Conservation (phyloP, 345 rosid species). For the Linum usitatissimum region DNA sequence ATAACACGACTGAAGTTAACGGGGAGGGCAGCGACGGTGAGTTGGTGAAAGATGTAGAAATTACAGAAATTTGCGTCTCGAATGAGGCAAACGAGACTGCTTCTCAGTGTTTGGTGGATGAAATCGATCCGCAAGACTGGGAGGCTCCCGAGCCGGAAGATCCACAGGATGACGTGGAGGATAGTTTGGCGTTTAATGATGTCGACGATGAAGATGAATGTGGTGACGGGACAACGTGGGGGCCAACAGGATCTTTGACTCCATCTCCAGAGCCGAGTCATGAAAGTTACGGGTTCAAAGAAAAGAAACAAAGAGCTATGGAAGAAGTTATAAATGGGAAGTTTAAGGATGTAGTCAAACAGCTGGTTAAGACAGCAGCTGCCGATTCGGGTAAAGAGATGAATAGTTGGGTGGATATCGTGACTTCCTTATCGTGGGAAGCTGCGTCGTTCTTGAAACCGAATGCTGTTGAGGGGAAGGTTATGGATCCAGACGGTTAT, state of each 20-base stretch:
- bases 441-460: conserved; percentile 74
- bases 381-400: conserved; percentile 25
- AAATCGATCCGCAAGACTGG: conserved; percentile 42
- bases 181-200: conserved; percentile 39
- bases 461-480: conserved; percentile 45
- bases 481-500: conserved; percentile 42
- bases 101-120: conserved; percentile 19
- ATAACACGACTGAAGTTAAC: conserved; percentile 21
- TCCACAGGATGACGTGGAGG: conserved; percentile 47
- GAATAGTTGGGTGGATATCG: conserved; percentile 62
- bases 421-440: conserved; percentile 71
- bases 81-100: conserved; percentile 25
- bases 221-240: conserved; percentile 59
- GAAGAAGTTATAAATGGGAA: conserved; percentile 58
- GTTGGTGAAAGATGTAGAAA: conserved; percentile 31
- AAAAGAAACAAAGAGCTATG: conserved; percentile 49
- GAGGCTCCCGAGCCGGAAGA: conserved; percentile 82
- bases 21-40: conserved; percentile 23
- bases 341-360: conserved; percentile 50
- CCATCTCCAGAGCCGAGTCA: conserved; percentile 29
- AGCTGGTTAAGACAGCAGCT: conserved; percentile 45
- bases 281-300: conserved; percentile 34
- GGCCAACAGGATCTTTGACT: conserved; percentile 43
- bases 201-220: conserved; percentile 56
- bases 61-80: conserved; percentile 17